Evolutionary conservation across 2,329 filamentous ascomycete species (phyloP).

Genomic region (Amauroascus niger): DNA sequence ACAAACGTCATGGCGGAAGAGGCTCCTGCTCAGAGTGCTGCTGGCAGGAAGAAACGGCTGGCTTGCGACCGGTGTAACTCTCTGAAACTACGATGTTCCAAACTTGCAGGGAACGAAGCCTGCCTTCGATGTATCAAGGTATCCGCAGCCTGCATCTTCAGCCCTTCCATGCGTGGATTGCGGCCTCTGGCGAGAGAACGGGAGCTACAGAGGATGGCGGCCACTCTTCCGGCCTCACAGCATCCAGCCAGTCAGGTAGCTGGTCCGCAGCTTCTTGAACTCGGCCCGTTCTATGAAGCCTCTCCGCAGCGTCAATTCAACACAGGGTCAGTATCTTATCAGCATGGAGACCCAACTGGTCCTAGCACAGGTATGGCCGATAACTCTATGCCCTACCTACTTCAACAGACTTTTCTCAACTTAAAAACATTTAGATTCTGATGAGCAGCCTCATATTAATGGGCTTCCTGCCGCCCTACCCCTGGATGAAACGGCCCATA

Average conservation of each 20-base stretch:
- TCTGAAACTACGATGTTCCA: slow-evolving; percentile 2
- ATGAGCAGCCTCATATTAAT: neutral
- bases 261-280: too few species aligned
- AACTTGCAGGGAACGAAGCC: neutral
- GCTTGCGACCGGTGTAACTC: slow-evolving; percentile 2
- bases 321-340: neutral
- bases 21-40: neutral
- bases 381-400: neutral
- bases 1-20: neutral
- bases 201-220: neutral
- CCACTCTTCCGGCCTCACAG: neutral
- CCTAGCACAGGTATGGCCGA: neutral
- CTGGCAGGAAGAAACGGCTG: neutral
- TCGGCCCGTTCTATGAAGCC: too few species aligned
- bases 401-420: neutral
- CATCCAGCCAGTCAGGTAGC: neutral
- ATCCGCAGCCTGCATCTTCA: slow-evolving; percentile 4
- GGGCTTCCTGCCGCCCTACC: neutral
- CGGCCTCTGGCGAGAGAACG: neutral
- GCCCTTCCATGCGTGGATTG: slow-evolving; percentile 2
- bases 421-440: neutral
- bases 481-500: neutral
- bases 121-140: slow-evolving; percentile 4
- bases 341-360: neutral
- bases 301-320: neutral